Conservation (phyloP, 495 filamentous ascomycete genomes). For the Hyaloscypha finlandica region DNA sequence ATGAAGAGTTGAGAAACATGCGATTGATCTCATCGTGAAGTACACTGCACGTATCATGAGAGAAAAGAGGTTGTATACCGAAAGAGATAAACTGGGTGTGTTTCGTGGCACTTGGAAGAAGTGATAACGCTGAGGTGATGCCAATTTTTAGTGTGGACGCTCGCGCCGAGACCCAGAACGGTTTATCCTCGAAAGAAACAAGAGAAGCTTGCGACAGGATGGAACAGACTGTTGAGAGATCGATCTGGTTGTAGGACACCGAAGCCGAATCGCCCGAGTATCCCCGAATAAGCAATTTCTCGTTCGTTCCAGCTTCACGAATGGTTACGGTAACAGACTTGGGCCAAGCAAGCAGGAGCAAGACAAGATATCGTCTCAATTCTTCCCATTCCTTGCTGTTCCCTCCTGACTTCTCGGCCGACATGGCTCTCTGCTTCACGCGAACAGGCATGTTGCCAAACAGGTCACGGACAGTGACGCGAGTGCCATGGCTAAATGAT, state of each 20-base stretch:
- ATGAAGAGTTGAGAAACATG: slow-evolving; percentile 74
- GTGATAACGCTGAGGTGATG: slow-evolving; percentile 69
- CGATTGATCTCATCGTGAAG: slow-evolving; percentile 80
- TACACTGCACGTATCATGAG: slow-evolving; percentile 57
- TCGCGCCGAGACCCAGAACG: slow-evolving; percentile 67
- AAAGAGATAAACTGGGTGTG: slow-evolving; percentile 78
- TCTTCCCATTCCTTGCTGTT: slow-evolving; percentile 63
- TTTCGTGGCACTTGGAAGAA: slow-evolving; percentile 68
- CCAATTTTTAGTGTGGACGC: slow-evolving; percentile 61
- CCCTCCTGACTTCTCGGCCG: slow-evolving; percentile 41
- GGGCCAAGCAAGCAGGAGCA: slow-evolving; percentile 68
- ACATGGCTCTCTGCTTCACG: slow-evolving; percentile 73
- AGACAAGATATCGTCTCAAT: slow-evolving; percentile 59
- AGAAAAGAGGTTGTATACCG: slow-evolving; percentile 61
- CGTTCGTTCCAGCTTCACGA: slow-evolving; percentile 38
- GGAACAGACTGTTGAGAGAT: slow-evolving; percentile 44
- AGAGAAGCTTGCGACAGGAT: slow-evolving; percentile 67
- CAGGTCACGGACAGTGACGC: slow-evolving; percentile 78
- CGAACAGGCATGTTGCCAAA: slow-evolving; percentile 97
- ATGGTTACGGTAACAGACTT: slow-evolving; percentile 44
- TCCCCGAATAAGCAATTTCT: slow-evolving; percentile 19
- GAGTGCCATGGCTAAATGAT: slow-evolving; percentile 68
- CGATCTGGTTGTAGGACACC: slow-evolving; percentile 11
- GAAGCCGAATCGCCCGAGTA: background rate
- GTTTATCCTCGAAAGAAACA: slow-evolving; percentile 48